Base-by-base conservation (phyloP, 2,329 filamentous ascomycete species). In the Zasmidium angulare region DNA sequence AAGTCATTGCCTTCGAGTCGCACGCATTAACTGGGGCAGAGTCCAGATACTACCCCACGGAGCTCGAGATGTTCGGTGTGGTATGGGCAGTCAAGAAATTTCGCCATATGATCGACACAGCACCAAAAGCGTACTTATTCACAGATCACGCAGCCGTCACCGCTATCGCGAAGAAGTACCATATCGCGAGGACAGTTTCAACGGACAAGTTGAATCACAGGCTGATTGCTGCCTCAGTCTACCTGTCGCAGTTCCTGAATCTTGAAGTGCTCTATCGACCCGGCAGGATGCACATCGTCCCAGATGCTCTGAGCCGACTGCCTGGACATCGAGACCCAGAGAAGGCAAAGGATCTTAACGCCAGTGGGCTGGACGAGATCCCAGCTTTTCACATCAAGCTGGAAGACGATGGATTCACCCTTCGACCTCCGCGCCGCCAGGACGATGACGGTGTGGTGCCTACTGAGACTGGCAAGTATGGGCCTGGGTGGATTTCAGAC, bases 191-290 rank as follows among this genome's bases (percentile, higher is more conserved):
- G 9, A 56, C 54, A 19, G n/a, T 43, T 2, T 50, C 20, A 12
- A 47, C 23, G 2, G 17, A 40, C 14, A 49, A 47, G 22, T n/a
- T 43, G 3, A 56, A 56, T 21, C 14, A 20, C 10, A 20, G 46
- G 10, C n/a, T 56, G n/a, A 49, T 56, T 21, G 36, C 22, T 1
- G 46, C 29, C 1, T 20, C 24, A 17, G 24, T 50, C 10, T 56
- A 50, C 23, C 54, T 56, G 12, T 56, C 20, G 4, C 24, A 50
- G 20, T 56, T 50, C n/a, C n/a, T n/a, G n/a, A n/a, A n/a, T n/a
- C n/a, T n/a, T n/a, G n/a, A n/a, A n/a, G n/a, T n/a, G n/a, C 23
- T 17, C 12, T 21, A 50, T 31, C 19, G 20, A 40, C 54, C 24
- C 1, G n/a, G 46, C 10, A 22, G 26, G 3, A 56, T 56, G 1